Evolutionary conservation across 257 asterid species (phyloP).

Genomic region (Forsythia suspensa): DNA sequence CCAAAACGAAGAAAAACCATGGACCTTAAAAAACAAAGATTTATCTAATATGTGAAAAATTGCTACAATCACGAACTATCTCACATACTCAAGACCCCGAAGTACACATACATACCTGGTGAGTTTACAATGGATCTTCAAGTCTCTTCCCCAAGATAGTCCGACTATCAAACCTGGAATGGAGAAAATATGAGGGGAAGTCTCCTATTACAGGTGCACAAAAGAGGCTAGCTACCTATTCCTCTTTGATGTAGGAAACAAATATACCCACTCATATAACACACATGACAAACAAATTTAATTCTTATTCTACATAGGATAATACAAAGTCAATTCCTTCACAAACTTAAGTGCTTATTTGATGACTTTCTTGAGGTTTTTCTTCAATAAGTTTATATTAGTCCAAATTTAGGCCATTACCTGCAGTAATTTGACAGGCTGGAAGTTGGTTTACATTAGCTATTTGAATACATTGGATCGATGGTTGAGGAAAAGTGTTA

Average conservation of each 20-base stretch:
- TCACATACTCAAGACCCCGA: background rate
- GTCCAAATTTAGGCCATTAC: constrained; percentile 44
- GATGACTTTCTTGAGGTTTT: constrained; percentile 14
- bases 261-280: no score
- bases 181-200: background rate
- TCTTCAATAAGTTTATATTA: constrained; percentile 29
- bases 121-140: background rate
- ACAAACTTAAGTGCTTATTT: constrained; percentile 28
- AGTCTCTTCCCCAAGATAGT: background rate
- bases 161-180: background rate
- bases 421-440: constrained; percentile 56
- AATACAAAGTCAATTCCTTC: no score
- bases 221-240: no score
- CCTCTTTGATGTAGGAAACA: no score
- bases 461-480: constrained; percentile 42
- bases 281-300: no score
- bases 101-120: background rate
- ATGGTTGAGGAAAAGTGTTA: constrained; percentile 37
- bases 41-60: background rate
- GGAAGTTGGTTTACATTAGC: constrained; percentile 50
- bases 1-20: background rate
- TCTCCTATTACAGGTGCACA: background rate
- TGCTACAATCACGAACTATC: background rate
- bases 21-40: background rate
- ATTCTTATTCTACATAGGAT: no score